Evolutionary conservation across 2,329 filamentous ascomycete genomes (phyloP), one percentile per base, ranked within the genome.

Genomic region (Diaporthe citriasiana): DNA sequence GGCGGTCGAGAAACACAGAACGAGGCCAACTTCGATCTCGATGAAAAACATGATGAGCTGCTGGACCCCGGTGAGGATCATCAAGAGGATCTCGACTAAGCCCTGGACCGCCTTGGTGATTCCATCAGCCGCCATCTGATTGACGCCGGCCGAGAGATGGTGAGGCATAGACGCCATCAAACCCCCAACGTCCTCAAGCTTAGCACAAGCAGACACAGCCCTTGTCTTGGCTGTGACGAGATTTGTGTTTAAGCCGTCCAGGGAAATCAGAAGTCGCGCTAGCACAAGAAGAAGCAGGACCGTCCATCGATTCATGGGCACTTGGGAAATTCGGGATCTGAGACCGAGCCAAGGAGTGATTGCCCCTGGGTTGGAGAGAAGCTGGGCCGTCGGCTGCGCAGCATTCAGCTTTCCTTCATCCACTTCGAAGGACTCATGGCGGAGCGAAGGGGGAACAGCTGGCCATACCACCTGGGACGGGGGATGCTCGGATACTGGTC

Each of bases 291-390:
- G 83, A 63, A 98, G 88, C 63, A 99, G 89, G 75, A 98, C 88
- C 51, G 97, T 98, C 97, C 97, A 99, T 83, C 94, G 91, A 87
- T 99, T 98, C 86, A 99, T 92, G 95, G 96, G 98, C 83, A 97
- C 89, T 87, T 99, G 97, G 70, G 97, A 98, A 79, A 98, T 89
- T 80, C 95, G 93, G 79, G 96, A 93, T 80, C 92, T 91, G 81
- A 98, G 91, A 79, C 95, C 95, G 76, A 99, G 93, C 83, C 98
- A 98, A 76, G 97, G 96, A 77, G 95, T 98, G 80, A 93, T 89
- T 81, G 90, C 90, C 82, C 90, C 90, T 8, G 66, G 33, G 13
- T 63, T 40, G 12, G 27, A 30, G 15, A 51, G 35, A 9, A 35
- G 33, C 7, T 60, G 25, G 83, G 91, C 89, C 76, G 93, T 92